Percentiles rank a stretch among this genome's conserved stretches.
Evolutionary conservation across 2,329 filamentous ascomycete genomes (phyloP).

Genomic region (Albifimbria verrucaria): DNA sequence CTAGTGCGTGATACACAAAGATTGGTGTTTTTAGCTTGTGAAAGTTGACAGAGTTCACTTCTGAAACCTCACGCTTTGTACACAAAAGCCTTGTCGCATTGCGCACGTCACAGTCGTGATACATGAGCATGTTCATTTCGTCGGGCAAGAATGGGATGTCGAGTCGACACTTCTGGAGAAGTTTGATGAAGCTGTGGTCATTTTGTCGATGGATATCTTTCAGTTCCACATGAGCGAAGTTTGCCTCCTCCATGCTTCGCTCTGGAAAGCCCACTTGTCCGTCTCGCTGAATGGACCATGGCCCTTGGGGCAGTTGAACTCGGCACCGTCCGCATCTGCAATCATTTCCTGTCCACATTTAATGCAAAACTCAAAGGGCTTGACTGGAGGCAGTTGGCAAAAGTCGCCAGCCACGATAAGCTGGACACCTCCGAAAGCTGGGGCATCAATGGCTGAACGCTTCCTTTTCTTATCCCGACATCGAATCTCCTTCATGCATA

Average conservation of each 20-base stretch:
- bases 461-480: neutral
- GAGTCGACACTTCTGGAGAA: conserved; percentile 53
- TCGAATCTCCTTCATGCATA: conserved; percentile 26
- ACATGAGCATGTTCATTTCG: conserved; percentile 40
- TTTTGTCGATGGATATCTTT: conserved; percentile 55
- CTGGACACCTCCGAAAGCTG: conserved; percentile 21
- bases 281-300: conserved; percentile 38
- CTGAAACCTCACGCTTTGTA: conserved; percentile 6
- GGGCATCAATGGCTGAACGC: neutral
- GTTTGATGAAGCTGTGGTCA: conserved; percentile 49
- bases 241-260: conserved; percentile 51
- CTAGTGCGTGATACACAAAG: conserved; percentile 7
- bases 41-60: conserved; percentile 9
- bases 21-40: conserved; percentile 5
- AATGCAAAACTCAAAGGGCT: conserved; percentile 40
- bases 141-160: conserved; percentile 33
- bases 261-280: conserved; percentile 61
- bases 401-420: conserved; percentile 43
- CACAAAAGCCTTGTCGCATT: conserved; percentile 13
- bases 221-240: conserved; percentile 52
- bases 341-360: conserved; percentile 9
- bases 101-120: conserved; percentile 37
- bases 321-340: neutral
- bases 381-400: conserved; percentile 57
- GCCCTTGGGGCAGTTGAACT: conserved; percentile 22